A percentile compares a stretch with the other conserved stretches of the same genome.
These are phyloP conservation scores for Cyathus olla DNA, from an alignment of 1,284 basidiomycete genomes.

Conservation along the genomic window DNA sequence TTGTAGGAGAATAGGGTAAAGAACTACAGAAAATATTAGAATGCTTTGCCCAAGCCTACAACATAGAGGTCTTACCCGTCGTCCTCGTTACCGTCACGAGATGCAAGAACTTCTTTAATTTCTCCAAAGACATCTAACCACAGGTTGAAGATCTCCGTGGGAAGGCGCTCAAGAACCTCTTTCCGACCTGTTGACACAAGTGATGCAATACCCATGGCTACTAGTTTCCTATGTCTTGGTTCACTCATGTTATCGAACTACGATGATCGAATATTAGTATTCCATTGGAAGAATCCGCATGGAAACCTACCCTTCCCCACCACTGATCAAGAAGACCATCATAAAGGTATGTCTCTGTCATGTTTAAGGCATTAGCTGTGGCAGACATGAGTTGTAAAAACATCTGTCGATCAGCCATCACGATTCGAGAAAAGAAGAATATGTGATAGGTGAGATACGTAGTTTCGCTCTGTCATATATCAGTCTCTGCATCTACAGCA, in stretches of 20 bases:
- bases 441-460: slow-evolving; percentile 73
- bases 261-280: slow-evolving; percentile 1
- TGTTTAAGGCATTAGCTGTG: slow-evolving; percentile 57
- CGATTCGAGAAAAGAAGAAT: slow-evolving; percentile 77
- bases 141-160: slow-evolving; percentile 85
- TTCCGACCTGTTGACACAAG: slow-evolving; percentile 77
- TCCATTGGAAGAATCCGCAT: not conserved
- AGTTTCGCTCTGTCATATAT: slow-evolving; percentile 54
- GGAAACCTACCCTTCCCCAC: slow-evolving; percentile 74
- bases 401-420: slow-evolving; percentile 68
- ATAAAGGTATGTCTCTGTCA: slow-evolving; percentile 66
- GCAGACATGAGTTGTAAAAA: slow-evolving; percentile 77
- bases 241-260: slow-evolving; percentile 91
- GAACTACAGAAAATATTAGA: no score
- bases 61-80: slow-evolving; percentile 12
- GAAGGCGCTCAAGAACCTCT: slow-evolving; percentile 78
- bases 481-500: no score
- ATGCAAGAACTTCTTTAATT: slow-evolving; percentile 75
- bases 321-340: slow-evolving; percentile 80
- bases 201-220: slow-evolving; percentile 79
- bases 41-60: not conserved
- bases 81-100: slow-evolving; percentile 51
- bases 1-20: no score
- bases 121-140: slow-evolving; percentile 94
- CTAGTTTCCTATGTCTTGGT: slow-evolving; percentile 78